phyloP scores from a whole-genome alignment of 208 protist genomes.

The Naegleria fowleri region DNA sequence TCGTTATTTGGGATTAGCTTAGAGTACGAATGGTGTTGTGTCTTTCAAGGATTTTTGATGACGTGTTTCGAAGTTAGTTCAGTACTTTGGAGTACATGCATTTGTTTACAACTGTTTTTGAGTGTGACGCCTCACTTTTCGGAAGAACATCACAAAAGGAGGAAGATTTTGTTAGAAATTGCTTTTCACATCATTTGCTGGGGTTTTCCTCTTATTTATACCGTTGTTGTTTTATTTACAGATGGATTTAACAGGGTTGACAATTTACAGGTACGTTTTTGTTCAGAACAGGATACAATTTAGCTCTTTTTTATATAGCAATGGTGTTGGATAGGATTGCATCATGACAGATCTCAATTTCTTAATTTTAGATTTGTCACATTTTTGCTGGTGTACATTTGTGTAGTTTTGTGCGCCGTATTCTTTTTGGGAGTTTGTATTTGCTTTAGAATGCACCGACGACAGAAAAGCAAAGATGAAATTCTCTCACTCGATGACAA shows the following conservation, averaged over 20 bases:
- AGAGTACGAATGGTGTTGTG: background rate
- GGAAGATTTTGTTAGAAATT: background rate
- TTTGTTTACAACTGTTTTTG: slow-evolving; percentile 13
- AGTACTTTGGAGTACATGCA: slow-evolving; percentile 20
- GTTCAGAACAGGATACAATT: background rate
- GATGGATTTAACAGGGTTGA: background rate
- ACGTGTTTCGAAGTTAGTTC: background rate
- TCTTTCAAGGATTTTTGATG: background rate
- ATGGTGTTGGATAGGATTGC: slow-evolving; percentile 6
- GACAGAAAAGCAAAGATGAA: background rate
- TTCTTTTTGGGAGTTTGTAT: background rate
- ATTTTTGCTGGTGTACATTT: background rate
- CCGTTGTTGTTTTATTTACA: background rate
- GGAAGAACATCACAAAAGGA: background rate
- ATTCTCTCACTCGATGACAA: background rate
- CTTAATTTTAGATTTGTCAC: slow-evolving; percentile 11
- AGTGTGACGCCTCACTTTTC: background rate
- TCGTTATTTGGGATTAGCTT: background rate
- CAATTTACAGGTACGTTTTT: background rate
- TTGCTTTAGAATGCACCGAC: background rate
- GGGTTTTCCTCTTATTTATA: background rate
- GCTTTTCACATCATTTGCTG: background rate
- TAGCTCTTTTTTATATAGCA: background rate
- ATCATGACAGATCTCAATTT: background rate
- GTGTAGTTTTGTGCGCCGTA: background rate